Evolutionary conservation across 164 flowering plant species (phyloP).

Genomic region (Magnolia changhungtana): DNA sequence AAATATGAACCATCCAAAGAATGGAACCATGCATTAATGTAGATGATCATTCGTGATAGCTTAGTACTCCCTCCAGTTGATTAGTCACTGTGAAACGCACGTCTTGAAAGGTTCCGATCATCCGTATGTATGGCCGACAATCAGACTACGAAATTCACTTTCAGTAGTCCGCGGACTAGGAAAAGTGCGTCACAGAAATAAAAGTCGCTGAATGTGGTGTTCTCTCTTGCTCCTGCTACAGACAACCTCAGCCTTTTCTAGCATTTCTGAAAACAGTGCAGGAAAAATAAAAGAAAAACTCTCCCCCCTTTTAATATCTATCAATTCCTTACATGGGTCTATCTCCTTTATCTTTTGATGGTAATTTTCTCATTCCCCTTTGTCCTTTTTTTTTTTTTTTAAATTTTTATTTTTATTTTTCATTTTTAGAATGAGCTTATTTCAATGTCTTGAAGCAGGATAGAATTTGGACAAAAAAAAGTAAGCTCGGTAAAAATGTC

Average conservation of each 20-base stretch:
- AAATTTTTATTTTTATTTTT: too few relatives aligned
- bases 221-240: not conserved
- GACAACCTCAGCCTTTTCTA: not conserved
- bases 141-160: too few relatives aligned
- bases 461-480: not conserved
- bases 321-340: not conserved
- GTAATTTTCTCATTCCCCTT: not conserved
- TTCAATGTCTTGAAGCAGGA: not conserved
- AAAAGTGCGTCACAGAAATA: too few relatives aligned
- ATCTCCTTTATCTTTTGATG: not conserved
- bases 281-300: not conserved
- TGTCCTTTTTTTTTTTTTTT: not conserved
- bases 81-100: too few relatives aligned
- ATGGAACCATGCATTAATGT: too few relatives aligned
- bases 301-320: not conserved
- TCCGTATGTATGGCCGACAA: too few relatives aligned
- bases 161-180: too few relatives aligned
- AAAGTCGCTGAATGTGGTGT: not conserved
- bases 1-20: too few relatives aligned
- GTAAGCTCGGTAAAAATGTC: not conserved
- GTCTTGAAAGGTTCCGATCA: too few relatives aligned
- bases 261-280: not conserved
- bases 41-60: too few relatives aligned
- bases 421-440: not conserved
- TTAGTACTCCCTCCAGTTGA: too few relatives aligned